Evolutionary conservation across 1,284 basidiomycete genomes (phyloP).

Genomic region (Volvariella volvacea): DNA sequence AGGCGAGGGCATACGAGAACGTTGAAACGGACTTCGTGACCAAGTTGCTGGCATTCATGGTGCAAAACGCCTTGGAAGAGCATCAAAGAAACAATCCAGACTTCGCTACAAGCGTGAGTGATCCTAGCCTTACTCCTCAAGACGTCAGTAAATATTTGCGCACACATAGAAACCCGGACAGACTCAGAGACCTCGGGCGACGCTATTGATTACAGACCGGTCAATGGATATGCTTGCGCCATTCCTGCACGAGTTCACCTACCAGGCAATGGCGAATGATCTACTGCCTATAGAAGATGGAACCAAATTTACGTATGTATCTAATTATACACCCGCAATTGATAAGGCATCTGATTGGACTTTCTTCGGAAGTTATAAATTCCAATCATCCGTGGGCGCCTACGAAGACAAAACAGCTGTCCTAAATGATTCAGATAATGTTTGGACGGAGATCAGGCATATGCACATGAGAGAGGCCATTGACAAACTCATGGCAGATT

Average conservation of each 20-base stretch:
- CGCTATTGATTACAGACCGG: conserved; percentile 91
- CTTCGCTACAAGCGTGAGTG: conserved; percentile 55
- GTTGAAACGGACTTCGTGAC: conserved; percentile 69
- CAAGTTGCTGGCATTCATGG: conserved; percentile 75
- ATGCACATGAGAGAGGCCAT: conserved; percentile 99
- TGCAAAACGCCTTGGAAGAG: conserved; percentile 80
- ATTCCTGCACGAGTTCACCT: conserved; percentile 96
- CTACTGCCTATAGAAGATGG: conserved; percentile 86
- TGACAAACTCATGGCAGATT: conserved; percentile 92
- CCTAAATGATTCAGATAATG: conserved; percentile 80
- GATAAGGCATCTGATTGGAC: neutral
- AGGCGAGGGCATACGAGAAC: conserved; percentile 58
- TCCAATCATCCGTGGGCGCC: conserved; percentile 75
- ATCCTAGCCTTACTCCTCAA: too few species aligned
- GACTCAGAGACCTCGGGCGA: conserved; percentile 64
- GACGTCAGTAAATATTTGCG: too few species aligned
- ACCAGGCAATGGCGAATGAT: conserved; percentile 98
- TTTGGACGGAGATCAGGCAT: conserved; percentile 92
- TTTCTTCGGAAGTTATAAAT: conserved; percentile 64
- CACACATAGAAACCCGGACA: conserved; percentile 57
- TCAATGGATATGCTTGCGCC: conserved; percentile 92
- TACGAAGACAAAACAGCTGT: conserved; percentile 85
- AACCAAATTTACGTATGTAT: conserved; percentile 73
- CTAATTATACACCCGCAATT: neutral
- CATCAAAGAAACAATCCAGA: conserved; percentile 81